Evolutionary conservation across 441 rosid species (phyloP).

Genomic region (Corymbia calophylla): DNA sequence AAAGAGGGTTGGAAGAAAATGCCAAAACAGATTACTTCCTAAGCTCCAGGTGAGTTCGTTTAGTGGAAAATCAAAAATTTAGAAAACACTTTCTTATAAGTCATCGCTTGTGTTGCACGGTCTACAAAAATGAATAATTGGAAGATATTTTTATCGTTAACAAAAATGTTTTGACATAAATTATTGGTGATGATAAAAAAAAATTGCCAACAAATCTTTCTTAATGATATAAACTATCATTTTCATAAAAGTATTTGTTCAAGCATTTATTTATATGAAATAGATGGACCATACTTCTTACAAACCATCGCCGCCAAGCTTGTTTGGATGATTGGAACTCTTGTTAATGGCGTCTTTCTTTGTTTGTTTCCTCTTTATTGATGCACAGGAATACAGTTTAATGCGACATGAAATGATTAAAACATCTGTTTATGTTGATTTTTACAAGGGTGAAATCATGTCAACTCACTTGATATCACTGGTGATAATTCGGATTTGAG

Average conservation of each 20-base stretch:
- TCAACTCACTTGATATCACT: no score
- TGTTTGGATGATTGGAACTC: not conserved
- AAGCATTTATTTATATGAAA: no score
- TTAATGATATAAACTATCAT: no score
- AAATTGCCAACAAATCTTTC: not conserved
- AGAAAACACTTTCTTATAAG: not conserved
- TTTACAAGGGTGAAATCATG: no score
- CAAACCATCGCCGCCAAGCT: not conserved
- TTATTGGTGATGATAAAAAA: not conserved
- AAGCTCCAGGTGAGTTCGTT: not conserved
- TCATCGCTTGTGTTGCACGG: no score
- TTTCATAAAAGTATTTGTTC: not conserved
- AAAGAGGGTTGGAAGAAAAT: not conserved
- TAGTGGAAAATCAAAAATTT: no score
- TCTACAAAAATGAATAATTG: not conserved
- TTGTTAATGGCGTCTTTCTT: not conserved
- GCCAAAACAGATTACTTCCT: not conserved
- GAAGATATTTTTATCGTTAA: no score
- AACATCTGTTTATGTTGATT: no score
- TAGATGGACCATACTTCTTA: not conserved
- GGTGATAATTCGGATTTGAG: no score
- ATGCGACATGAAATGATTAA: not conserved
- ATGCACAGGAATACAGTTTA: no score
- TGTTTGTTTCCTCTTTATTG: not conserved
- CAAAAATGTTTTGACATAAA: not conserved